Evolutionary conservation across 129 eudicot species (phyloP), one percentile per base, ranked within the genome.

Genomic region (Chrysanthemum makinoi): DNA sequence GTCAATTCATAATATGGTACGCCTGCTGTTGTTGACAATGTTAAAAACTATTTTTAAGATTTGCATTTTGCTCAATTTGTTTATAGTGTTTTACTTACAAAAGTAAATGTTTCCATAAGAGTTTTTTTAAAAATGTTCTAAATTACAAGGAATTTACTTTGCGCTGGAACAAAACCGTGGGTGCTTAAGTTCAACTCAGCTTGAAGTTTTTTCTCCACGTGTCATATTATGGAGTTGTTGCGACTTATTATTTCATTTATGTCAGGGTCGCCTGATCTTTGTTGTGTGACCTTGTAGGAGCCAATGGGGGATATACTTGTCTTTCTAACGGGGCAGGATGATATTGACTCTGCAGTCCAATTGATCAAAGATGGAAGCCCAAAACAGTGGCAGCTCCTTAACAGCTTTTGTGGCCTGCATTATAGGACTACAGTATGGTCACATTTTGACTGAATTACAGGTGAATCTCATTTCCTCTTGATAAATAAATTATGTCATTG

Each of bases 271-370:
- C 24, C 1, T 20, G 16, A 4, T 44, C 26, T 50, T 39, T 44
- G 8, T 56, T 67, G 35, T 52, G 61, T 66, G 19, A 28, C 18
- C 51, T 68, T 72, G 47, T 71, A 94, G 98, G 95, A 89, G 72
- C 87, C 95, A 62, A 67, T 81, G 87, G 98, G 98, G 69, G 98
- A 94, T 86, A 89, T 94, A 65, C 81, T 94, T 55, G 98, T 94
- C 65, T 89, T 94, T 75, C 84, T 89, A 48, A 94, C 96, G 26
- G 98, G 98, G 15, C 95, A 94, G 86, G 98, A 94, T 85, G 98
- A 94, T 82, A 94, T 94, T 69, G 98, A 94, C 51, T 47, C 90
- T 66, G 98, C 98, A 19, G 85, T 87, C 66, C 96, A 86, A 72
- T 72, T 94, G 85, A 87, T 94, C 62, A 79, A 88, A 4, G 98